These are phyloP conservation scores for Geotrichum restrictum DNA, from an alignment of 1,139 yeast species.

Conservation along the genomic window DNA sequence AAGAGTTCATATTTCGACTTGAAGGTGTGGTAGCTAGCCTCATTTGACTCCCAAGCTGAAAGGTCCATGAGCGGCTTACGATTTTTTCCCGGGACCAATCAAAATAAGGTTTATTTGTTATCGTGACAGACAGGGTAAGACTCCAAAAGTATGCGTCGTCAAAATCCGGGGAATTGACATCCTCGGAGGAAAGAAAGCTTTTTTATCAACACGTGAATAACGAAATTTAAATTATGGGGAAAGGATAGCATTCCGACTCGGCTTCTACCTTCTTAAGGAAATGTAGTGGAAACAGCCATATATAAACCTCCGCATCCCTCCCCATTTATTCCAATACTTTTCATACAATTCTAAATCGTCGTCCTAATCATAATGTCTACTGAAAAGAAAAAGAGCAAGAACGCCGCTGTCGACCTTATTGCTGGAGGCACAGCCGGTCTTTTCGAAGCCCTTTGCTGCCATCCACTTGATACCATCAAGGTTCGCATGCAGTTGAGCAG, in stretches of 20 bases:
- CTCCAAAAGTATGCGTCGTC: too few species aligned
- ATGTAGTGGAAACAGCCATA: background rate
- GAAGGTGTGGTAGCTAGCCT: too few species aligned
- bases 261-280: too few species aligned
- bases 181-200: too few species aligned
- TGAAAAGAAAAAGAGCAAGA: slow-evolving; percentile 35
- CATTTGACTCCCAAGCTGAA: too few species aligned
- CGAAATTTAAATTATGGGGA: background rate
- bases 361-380: slow-evolving; percentile 24
- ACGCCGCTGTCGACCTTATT: slow-evolving; percentile 68
- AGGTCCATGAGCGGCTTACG: too few species aligned
- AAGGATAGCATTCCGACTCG: background rate
- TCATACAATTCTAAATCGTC: too few species aligned
- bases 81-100: too few species aligned
- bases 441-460: slow-evolving; percentile 94
- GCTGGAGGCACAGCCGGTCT: slow-evolving; percentile 98
- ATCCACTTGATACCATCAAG: slow-evolving; percentile 81
- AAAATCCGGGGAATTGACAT: too few species aligned
- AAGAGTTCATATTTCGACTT: too few species aligned
- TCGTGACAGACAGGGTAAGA: too few species aligned
- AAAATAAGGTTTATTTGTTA: too few species aligned
- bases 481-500: slow-evolving; percentile 90
- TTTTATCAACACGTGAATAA: background rate
- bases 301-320: background rate
- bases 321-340: background rate